Conservation (phyloP, 106 monocot species). For the Phalaenopsis equestris region DNA sequence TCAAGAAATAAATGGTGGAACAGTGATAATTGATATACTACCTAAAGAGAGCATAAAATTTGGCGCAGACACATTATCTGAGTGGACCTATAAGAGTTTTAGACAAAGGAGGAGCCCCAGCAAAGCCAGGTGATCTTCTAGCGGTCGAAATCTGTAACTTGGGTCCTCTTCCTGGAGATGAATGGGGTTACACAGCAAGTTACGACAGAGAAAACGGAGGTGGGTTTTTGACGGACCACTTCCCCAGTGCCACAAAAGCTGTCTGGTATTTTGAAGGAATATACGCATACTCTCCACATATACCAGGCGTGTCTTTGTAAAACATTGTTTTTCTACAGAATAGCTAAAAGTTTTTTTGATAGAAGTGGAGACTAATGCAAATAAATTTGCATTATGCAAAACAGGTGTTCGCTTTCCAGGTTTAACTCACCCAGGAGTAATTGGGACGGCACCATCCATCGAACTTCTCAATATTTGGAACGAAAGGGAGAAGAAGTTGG, state of each 20-base stretch:
- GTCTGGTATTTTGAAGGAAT: slow-evolving; percentile 98
- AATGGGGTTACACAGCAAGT: slow-evolving; percentile 84
- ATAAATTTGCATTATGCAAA: background rate
- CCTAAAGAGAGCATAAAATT: background rate
- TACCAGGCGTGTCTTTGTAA: slow-evolving; percentile 38
- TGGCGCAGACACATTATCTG: slow-evolving; percentile 64
- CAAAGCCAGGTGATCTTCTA: slow-evolving; percentile 80
- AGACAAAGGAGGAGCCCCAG: slow-evolving; percentile 51
- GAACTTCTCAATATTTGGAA: slow-evolving; percentile 89
- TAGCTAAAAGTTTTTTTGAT: background rate
- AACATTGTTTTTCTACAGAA: background rate
- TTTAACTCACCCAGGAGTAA: slow-evolving; percentile 66
- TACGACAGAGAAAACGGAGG: slow-evolving; percentile 90
- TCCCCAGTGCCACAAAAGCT: slow-evolving; percentile 76
- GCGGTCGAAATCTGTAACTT: slow-evolving; percentile 79
- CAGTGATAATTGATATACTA: background rate
- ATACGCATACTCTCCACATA: slow-evolving; percentile 79
- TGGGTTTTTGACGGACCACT: slow-evolving; percentile 90
- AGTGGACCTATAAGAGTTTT: slow-evolving; percentile 66
- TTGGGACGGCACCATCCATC: slow-evolving; percentile 76
- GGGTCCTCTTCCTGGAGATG: slow-evolving; percentile 82
- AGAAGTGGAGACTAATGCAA: background rate
- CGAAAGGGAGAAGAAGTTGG: slow-evolving; percentile 65
- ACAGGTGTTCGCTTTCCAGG: slow-evolving; percentile 82
- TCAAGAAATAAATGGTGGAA: background rate